Evolutionary conservation across 2,329 filamentous ascomycete species (phyloP).

Genomic region (Clarireedia homoeocarpa): DNA sequence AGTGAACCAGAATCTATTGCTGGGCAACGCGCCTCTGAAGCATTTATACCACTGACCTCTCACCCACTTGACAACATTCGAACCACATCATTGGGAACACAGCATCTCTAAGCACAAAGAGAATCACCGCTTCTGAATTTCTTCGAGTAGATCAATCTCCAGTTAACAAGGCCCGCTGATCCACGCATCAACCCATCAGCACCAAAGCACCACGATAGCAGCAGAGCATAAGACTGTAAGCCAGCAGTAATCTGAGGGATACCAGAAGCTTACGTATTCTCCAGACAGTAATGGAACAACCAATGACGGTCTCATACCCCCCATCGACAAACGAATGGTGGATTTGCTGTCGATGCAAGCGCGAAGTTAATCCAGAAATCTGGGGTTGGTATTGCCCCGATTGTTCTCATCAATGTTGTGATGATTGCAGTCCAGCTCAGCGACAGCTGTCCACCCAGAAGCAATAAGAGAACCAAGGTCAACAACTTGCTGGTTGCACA

Average conservation of each 20-base stretch:
- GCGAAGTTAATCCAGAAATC: conserved; percentile 9
- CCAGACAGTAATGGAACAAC: background rate
- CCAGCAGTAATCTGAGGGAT: background rate
- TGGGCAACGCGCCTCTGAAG: no score
- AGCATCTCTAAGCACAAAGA: no score
- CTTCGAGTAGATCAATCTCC: no score
- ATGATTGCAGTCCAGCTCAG: background rate
- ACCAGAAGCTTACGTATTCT: background rate
- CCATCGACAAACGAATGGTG: conserved; percentile 12
- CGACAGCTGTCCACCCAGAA: background rate
- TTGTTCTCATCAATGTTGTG: conserved; percentile 10
- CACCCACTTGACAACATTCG: no score
- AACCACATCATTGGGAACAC: no score
- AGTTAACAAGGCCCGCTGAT: no score
- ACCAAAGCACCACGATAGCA: no score
- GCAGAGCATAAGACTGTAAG: background rate
- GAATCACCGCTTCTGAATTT: no score
- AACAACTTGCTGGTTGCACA: background rate
- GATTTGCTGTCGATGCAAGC: conserved; percentile 11
- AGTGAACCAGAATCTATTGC: no score
- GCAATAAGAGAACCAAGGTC: background rate
- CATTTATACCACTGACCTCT: no score
- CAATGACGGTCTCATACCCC: background rate
- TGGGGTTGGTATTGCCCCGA: conserved; percentile 13
- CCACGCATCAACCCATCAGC: no score